phyloP scores from a whole-genome alignment of 2,329 filamentous ascomycete genomes.

The Ceratocystis colombiana region DNA sequence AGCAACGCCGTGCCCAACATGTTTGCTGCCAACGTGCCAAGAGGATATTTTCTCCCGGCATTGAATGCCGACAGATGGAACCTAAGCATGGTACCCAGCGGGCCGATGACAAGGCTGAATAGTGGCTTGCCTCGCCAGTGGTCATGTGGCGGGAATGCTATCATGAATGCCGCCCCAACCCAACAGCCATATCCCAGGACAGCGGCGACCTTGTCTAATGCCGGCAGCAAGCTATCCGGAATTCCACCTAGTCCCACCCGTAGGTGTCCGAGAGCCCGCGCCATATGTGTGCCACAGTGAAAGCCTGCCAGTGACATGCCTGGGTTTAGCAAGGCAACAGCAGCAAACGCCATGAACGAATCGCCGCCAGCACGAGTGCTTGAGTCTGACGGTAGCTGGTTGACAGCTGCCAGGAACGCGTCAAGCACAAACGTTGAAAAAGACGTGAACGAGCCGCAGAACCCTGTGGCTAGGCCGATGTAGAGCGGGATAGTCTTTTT shows the following conservation, averaged over 20 bases:
- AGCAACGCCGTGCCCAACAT: constrained; percentile 64
- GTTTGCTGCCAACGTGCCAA: constrained; percentile 81
- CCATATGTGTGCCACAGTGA: constrained; percentile 63
- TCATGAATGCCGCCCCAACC: constrained; percentile 64
- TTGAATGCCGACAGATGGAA: constrained; percentile 62
- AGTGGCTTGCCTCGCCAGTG: constrained; percentile 68
- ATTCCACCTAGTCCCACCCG: constrained; percentile 14
- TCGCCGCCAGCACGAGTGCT: constrained; percentile 58
- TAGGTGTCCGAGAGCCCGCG: constrained; percentile 49
- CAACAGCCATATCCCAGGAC: constrained; percentile 63
- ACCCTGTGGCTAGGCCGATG: constrained; percentile 74
- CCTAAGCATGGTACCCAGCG: constrained; percentile 63
- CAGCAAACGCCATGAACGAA: constrained; percentile 70
- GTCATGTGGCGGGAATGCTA: constrained; percentile 53
- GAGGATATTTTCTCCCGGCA: constrained; percentile 65
- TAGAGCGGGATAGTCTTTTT: constrained; percentile 88
- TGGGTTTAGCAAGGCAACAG: constrained; percentile 62
- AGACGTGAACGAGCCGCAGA: constrained; percentile 81
- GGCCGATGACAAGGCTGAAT: constrained; percentile 74
- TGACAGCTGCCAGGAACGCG: constrained; percentile 66
- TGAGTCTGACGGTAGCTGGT: constrained; percentile 47
- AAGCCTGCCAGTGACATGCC: constrained; percentile 60
- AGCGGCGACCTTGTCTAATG: constrained; percentile 52
- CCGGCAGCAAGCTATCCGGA: constrained; percentile 32
- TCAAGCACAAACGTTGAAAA: constrained; percentile 82